Percentiles rank a stretch among this genome's conserved stretches.
These are phyloP conservation scores for Didymella arachidicola DNA, from an alignment of 2,329 filamentous ascomycete genomes.

Conservation along the genomic window DNA sequence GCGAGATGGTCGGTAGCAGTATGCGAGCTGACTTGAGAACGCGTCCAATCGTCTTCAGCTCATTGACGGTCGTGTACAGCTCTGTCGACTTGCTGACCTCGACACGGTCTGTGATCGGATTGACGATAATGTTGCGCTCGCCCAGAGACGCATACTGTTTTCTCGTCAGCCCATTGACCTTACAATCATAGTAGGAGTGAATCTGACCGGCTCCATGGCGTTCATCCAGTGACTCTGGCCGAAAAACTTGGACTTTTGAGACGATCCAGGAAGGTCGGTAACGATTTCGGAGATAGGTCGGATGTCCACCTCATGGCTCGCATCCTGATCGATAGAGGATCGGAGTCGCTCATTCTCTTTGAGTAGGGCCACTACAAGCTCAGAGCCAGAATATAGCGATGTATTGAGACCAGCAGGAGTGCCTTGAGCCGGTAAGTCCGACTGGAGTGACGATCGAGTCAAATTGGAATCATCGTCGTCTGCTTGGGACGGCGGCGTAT, in stretches of 20 bases:
- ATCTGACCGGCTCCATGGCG: slow-evolving; percentile 40
- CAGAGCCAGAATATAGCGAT: slow-evolving; percentile 1
- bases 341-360: slow-evolving; percentile 8
- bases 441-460: background rate
- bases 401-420: slow-evolving; percentile 7
- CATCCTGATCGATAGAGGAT: background rate
- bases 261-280: slow-evolving; percentile 22
- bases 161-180: background rate
- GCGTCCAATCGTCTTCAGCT: slow-evolving; percentile 62
- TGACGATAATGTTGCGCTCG: slow-evolving; percentile 32
- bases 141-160: slow-evolving; percentile 31
- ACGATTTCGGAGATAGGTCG: slow-evolving; percentile 9
- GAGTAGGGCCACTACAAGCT: slow-evolving; percentile 8
- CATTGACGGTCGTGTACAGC: slow-evolving; percentile 29
- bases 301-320: background rate
- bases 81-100: slow-evolving; percentile 38
- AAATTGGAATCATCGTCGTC: slow-evolving; percentile 1
- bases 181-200: background rate
- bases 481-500: slow-evolving; percentile 1
- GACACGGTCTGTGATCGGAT: slow-evolving; percentile 52
- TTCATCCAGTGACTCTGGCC: slow-evolving; percentile 62
- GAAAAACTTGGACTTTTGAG: slow-evolving; percentile 63
- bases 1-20: slow-evolving; percentile 54
- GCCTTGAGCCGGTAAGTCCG: slow-evolving; percentile 7
- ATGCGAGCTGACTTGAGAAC: slow-evolving; percentile 58